phyloP scores from a whole-genome alignment of 768 basidiomycete species.

The Heimioporus sp. region DNA sequence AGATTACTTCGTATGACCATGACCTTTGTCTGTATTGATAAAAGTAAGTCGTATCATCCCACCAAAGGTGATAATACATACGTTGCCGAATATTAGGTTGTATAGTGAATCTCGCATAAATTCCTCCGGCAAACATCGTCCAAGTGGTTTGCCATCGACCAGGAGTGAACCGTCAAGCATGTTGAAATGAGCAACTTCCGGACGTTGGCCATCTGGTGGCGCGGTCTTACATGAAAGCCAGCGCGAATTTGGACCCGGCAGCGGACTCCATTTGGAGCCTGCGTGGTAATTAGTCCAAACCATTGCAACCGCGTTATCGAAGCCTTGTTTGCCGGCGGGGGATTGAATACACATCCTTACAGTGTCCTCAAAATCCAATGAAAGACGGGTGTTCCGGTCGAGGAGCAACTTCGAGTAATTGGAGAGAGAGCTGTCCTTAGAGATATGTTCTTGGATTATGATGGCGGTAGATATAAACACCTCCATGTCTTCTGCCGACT shows the following conservation, averaged over 20 bases:
- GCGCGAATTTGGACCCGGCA: slow-evolving; percentile 19
- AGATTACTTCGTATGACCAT: no score
- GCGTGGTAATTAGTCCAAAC: slow-evolving; percentile 33
- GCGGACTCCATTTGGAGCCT: slow-evolving; percentile 22
- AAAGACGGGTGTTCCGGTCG: slow-evolving; percentile 33
- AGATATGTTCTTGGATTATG: slow-evolving; percentile 30
- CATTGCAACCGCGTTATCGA: slow-evolving; percentile 28
- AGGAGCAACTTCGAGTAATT: slow-evolving; percentile 22
- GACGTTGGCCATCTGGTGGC: slow-evolving; percentile 1
- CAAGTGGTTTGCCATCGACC: slow-evolving; percentile 39
- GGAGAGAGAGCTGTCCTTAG: slow-evolving; percentile 4
- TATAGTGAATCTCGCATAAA: slow-evolving; percentile 17
- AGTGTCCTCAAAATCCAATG: slow-evolving; percentile 24
- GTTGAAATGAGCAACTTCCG: slow-evolving; percentile 40
- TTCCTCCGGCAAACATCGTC: slow-evolving; percentile 28
- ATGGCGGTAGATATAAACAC: slow-evolving; percentile 34
- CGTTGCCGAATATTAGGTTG: no score
- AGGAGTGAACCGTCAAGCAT: slow-evolving; percentile 40
- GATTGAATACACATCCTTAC: slow-evolving; percentile 12
- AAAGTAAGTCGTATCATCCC: no score
- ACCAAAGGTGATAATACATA: no score
- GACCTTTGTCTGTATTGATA: no score
- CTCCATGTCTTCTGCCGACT: slow-evolving; percentile 21
- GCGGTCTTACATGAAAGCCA: slow-evolving; percentile 30
- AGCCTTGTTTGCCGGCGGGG: slow-evolving; percentile 10